A percentile compares a stretch with the other conserved stretches of the same genome.
Evolutionary conservation across 2,329 filamentous ascomycete species (phyloP).

Genomic region (Xylariomycetidae sp.): DNA sequence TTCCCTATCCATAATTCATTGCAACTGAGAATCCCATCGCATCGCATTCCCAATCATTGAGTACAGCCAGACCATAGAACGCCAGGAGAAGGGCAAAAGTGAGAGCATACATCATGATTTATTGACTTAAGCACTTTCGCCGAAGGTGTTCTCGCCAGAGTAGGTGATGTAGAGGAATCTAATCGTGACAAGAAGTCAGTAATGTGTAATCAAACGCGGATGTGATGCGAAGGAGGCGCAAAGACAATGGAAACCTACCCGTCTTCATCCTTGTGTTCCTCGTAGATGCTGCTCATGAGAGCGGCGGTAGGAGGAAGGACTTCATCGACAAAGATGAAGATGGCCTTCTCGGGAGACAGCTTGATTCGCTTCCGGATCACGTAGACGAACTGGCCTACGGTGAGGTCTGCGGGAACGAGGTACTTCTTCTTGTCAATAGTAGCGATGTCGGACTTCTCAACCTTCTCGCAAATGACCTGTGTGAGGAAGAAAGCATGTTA

Average conservation of each 20-base stretch:
- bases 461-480: conserved; percentile 98
- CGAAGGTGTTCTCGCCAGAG: conserved; percentile 99
- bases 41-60: conserved; percentile 15
- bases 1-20: conserved; percentile 11
- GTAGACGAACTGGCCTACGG: conserved; percentile 99
- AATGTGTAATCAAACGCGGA: not conserved
- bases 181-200: conserved; percentile 12
- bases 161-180: conserved; percentile 99
- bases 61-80: too few species aligned
- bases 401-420: conserved; percentile 93
- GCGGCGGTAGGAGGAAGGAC: conserved; percentile 94
- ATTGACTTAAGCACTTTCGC: conserved; percentile 43
- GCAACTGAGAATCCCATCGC: conserved; percentile 18
- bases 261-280: conserved; percentile 91
- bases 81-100: too few species aligned
- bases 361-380: conserved; percentile 99
- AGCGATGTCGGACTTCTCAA: conserved; percentile 98
- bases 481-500: conserved; percentile 12
- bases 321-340: conserved; percentile 99
- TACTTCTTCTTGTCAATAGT: conserved; percentile 99
- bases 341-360: conserved; percentile 98
- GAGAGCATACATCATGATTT: too few species aligned
- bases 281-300: conserved; percentile 99
- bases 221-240: conserved; percentile 4
- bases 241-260: conserved; percentile 41